Evolutionary conservation across 176 grass and related monocot genomes (phyloP).

Genomic region (sorghum (Sorghum bicolor)): Sorghum_bicolor_NCBIv3 NC_012871.2:62625501-62626000

Average conservation of each 20-base stretch:
- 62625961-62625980: slow-evolving; percentile 2
- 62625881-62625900: background rate
- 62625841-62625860: background rate
- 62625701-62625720: background rate
- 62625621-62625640: background rate
- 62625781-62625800: background rate
- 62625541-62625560: background rate
- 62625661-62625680: background rate
- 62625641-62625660: background rate
- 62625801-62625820: background rate
- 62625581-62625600: background rate
- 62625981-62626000: background rate
- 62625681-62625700: background rate
- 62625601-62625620: background rate
- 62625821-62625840: background rate
- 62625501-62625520: background rate
- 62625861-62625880: background rate
- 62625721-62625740: background rate
- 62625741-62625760: background rate
- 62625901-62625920: slow-evolving; percentile 23
- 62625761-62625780: background rate
- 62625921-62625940: background rate
- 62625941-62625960: background rate
- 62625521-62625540: background rate
- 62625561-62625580: background rate